phyloP scores from a whole-genome alignment of 768 basidiomycete species.

The Lactifluus piperatus region DNA sequence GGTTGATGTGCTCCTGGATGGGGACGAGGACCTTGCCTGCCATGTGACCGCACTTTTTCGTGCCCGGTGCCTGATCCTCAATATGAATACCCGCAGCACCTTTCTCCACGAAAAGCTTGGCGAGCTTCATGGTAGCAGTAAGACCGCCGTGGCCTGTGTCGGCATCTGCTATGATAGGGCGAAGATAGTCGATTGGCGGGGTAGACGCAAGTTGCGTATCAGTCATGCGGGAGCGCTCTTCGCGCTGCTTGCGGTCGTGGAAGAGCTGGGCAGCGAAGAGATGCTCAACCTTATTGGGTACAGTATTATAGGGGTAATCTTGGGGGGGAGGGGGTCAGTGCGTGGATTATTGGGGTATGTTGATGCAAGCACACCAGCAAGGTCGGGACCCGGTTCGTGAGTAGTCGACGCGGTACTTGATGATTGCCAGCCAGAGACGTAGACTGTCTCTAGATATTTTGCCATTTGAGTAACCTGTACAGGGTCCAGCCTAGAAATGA shows the following conservation, averaged over 20 bases:
- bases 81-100: conserved; percentile 97
- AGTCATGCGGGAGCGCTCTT: conserved; percentile 61
- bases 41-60: conserved; percentile 95
- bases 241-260: conserved; percentile 96
- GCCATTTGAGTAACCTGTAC: conserved; percentile 99
- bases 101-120: conserved; percentile 98
- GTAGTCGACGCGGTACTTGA: conserved; percentile 90
- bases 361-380: conserved; percentile 57
- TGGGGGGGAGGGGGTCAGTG: neutral
- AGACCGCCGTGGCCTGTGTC: conserved; percentile 98
- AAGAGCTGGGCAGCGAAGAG: conserved; percentile 97
- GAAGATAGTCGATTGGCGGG: conserved; percentile 78
- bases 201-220: conserved; percentile 63
- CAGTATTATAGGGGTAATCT: conserved; percentile 99
- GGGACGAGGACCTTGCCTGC: conserved; percentile 96
- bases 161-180: conserved; percentile 92
- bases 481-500: conserved; percentile 74
- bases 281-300: conserved; percentile 98
- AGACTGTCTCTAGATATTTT: conserved; percentile 95
- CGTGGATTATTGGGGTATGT: neutral
- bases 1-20: conserved; percentile 96
- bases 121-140: conserved; percentile 97
- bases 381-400: conserved; percentile 96
- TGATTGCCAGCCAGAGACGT: conserved; percentile 95
- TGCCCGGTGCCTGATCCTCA: conserved; percentile 96